Evolutionary conservation across 2,329 filamentous ascomycete genomes (phyloP).

Genomic region (Ophiocordyceps robertsii): DNA sequence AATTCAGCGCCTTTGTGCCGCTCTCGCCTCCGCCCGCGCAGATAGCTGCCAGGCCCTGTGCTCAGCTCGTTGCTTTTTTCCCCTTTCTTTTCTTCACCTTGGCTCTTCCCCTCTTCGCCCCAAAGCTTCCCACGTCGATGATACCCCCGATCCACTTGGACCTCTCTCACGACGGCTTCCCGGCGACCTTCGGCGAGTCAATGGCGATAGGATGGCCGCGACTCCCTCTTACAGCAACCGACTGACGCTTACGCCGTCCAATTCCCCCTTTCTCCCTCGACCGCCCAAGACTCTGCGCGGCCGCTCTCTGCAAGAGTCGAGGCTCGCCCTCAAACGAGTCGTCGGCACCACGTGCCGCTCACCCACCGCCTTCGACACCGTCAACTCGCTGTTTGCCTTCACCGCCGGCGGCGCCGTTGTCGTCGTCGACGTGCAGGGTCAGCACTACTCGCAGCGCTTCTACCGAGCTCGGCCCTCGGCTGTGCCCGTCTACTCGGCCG

Average conservation of each 20-base stretch:
- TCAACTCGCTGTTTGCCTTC: constrained; percentile 71
- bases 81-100: neutral
- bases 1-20: neutral
- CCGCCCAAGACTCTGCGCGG: constrained; percentile 46
- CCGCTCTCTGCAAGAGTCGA: constrained; percentile 35
- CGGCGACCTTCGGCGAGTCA: constrained; percentile 15
- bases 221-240: constrained; percentile 40
- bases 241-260: constrained; percentile 62
- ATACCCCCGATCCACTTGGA: constrained; percentile 1
- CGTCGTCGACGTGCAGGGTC: constrained; percentile 63
- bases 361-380: constrained; percentile 74
- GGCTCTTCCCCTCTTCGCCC: neutral
- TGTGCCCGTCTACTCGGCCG: constrained; percentile 47
- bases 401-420: constrained; percentile 91
- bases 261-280: constrained; percentile 54
- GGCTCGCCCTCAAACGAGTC: constrained; percentile 66
- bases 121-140: constrained; percentile 4
- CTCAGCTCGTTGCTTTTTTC: neutral
- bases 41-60: neutral
- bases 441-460: constrained; percentile 65
- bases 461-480: constrained; percentile 76
- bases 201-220: constrained; percentile 45
- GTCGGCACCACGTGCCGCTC: constrained; percentile 82
- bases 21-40: neutral
- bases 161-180: neutral